A percentile compares a stretch with the other conserved stretches of the same genome.
These are phyloP conservation scores for Boletus insuetus DNA, from an alignment of 768 basidiomycete genomes.

Conservation along the genomic window DNA sequence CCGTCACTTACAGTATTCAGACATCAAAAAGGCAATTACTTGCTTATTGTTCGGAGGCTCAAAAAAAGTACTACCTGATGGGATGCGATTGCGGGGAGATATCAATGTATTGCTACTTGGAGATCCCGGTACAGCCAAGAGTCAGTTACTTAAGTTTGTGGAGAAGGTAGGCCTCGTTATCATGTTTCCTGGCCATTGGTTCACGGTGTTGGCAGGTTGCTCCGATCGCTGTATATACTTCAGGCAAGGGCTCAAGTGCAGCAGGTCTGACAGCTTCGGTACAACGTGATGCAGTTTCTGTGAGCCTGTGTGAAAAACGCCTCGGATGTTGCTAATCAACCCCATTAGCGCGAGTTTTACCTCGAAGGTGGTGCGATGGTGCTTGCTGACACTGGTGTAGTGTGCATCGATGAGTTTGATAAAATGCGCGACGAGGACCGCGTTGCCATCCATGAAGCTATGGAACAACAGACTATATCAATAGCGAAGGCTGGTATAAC, in stretches of 20 bases:
- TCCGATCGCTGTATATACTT: conserved; percentile 97
- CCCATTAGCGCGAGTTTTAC: conserved; percentile 87
- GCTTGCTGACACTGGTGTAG: conserved; percentile 95
- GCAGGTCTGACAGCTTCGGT: conserved; percentile 98
- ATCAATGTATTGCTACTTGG: conserved; percentile 96
- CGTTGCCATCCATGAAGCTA: conserved; percentile 98
- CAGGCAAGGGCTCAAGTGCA: conserved; percentile 97
- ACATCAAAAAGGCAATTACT: conserved; percentile 97
- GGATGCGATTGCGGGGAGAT: conserved; percentile 94
- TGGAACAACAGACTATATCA: conserved; percentile 99
- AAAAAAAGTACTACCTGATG: conserved; percentile 95
- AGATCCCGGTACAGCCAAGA: conserved; percentile 98
- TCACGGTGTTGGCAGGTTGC: conserved; percentile 60
- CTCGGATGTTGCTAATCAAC: conserved; percentile 2
- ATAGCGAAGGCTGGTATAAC: conserved; percentile 99
- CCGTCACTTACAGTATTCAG: conserved; percentile 39
- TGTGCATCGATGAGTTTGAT: conserved; percentile 99
- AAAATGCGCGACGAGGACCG: conserved; percentile 99
- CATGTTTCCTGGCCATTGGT: neutral
- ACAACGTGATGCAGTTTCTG: conserved; percentile 88
- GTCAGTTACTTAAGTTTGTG: conserved; percentile 96
- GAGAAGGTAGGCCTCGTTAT: conserved; percentile 63
- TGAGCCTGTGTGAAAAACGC: conserved; percentile 37
- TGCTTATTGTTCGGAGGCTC: conserved; percentile 97
- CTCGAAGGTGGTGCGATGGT: conserved; percentile 99